Percentiles rank a stretch among this genome's conserved stretches.
phyloP scores from a whole-genome alignment of 2,329 filamentous ascomycete species.

The Endoconidiophora polonica region DNA sequence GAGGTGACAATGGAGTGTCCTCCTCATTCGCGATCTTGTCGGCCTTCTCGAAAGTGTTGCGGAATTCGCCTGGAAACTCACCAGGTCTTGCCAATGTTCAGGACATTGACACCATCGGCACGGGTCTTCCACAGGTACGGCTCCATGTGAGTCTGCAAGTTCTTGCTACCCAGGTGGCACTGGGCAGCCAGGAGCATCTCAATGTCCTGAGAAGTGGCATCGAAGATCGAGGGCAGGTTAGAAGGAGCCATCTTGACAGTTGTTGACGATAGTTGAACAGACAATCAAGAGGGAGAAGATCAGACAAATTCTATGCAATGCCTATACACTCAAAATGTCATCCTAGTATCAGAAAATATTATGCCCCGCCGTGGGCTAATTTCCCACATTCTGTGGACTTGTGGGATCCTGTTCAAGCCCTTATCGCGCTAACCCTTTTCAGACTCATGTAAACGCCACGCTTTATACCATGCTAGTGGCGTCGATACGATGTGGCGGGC shows the following conservation, averaged over 20 bases:
- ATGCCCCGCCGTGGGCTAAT: slow-evolving; percentile 11
- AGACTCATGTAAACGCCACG: neutral
- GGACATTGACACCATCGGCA: slow-evolving; percentile 92
- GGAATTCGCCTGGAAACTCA: slow-evolving; percentile 29
- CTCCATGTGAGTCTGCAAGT: slow-evolving; percentile 99
- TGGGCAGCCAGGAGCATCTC: slow-evolving; percentile 98
- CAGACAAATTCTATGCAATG: slow-evolving; percentile 19
- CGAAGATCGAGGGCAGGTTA: slow-evolving; percentile 89
- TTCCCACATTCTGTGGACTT: slow-evolving; percentile 17
- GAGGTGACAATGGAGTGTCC: too few species aligned
- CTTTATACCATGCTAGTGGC: neutral
- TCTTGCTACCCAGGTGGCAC: slow-evolving; percentile 95
- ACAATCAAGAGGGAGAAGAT: slow-evolving; percentile 17
- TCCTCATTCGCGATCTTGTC: neutral
- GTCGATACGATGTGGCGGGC: neutral
- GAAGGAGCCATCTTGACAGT: slow-evolving; percentile 76
- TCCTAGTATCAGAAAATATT: slow-evolving; percentile 15
- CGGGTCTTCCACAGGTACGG: slow-evolving; percentile 99
- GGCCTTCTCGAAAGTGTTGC: neutral
- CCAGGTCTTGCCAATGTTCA: slow-evolving; percentile 99
- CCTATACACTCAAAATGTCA: slow-evolving; percentile 23
- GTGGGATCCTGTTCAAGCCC: slow-evolving; percentile 17
- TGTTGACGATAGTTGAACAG: slow-evolving; percentile 22
- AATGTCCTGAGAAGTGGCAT: slow-evolving; percentile 95
- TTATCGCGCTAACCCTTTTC: slow-evolving; percentile 9